phyloP scores from a whole-genome alignment of 441 rosid species.

The California macrophylla region DNA sequence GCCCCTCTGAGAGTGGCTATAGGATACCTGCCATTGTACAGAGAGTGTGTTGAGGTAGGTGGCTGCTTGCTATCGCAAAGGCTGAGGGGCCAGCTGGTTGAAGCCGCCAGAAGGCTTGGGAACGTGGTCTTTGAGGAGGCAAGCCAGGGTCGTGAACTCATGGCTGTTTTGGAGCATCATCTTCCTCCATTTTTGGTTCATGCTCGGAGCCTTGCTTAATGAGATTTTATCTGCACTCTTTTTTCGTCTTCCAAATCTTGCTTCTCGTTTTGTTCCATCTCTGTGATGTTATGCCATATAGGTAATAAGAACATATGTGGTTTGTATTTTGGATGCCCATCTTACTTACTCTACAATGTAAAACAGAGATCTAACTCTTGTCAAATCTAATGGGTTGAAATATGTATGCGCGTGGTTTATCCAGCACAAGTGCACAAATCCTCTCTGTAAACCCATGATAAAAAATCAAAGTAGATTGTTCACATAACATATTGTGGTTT shows the following conservation, averaged over 20 bases:
- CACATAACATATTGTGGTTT: no score
- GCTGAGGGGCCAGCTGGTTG: conserved; percentile 78
- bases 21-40: conserved; percentile 71
- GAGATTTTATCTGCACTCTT: conserved; percentile 12
- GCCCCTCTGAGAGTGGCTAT: conserved; percentile 67
- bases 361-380: no score
- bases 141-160: conserved; percentile 44
- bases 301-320: neutral
- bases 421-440: no score
- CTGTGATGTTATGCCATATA: conserved; percentile 2
- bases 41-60: conserved; percentile 58
- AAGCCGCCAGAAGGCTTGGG: conserved; percentile 66
- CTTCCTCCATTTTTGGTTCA: conserved; percentile 63
- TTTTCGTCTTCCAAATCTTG: conserved; percentile 7
- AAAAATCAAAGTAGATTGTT: no score
- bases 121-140: conserved; percentile 47
- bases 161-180: conserved; percentile 67
- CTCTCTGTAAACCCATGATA: no score
- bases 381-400: no score
- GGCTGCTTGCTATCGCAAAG: conserved; percentile 60
- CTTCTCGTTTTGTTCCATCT: conserved; percentile 18
- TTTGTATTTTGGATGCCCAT: no score
- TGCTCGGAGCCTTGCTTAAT: conserved; percentile 21
- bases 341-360: no score
- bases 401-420: no score